Evolutionary conservation across 2,329 filamentous ascomycete species (phyloP).

Genomic region (Torrubiella hemipterigena): DNA sequence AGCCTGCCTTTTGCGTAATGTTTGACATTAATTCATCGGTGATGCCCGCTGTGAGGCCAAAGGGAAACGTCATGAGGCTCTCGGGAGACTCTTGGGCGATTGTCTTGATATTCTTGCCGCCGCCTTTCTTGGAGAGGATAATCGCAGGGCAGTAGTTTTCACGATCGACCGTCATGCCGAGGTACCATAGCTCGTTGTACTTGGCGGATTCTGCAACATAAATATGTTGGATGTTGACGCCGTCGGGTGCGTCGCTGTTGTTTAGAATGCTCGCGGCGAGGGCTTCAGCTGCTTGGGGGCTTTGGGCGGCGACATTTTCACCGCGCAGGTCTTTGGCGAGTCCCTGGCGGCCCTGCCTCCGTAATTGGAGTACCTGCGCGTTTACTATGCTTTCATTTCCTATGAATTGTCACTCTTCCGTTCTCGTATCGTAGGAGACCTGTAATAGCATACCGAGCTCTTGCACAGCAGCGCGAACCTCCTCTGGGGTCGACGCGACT

Average conservation of each 20-base stretch:
- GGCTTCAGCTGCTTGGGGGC: neutral
- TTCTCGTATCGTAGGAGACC: neutral
- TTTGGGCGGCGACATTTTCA: neutral
- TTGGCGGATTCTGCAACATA: slow-evolving; percentile 22
- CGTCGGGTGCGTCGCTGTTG: slow-evolving; percentile 9
- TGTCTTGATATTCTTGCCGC: slow-evolving; percentile 8
- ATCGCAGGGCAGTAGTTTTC: slow-evolving; percentile 24
- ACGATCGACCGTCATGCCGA: slow-evolving; percentile 30
- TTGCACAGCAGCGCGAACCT: slow-evolving; percentile 11
- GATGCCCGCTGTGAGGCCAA: slow-evolving; percentile 16
- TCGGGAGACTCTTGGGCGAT: slow-evolving; percentile 6
- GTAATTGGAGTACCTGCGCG: slow-evolving; percentile 14
- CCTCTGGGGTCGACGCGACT: slow-evolving; percentile 10
- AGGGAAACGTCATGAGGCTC: slow-evolving; percentile 10
- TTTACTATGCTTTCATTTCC: slow-evolving; percentile 14
- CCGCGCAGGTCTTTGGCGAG: neutral
- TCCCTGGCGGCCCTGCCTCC: slow-evolving; percentile 3
- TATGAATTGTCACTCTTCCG: slow-evolving; percentile 1
- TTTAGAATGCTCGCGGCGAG: slow-evolving; percentile 5
- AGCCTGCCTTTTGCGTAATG: slow-evolving; percentile 6
- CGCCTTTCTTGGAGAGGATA: slow-evolving; percentile 18
- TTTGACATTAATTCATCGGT: slow-evolving; percentile 10
- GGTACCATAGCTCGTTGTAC: slow-evolving; percentile 22
- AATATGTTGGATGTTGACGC: no score
- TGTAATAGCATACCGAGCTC: slow-evolving; percentile 11